Conservation (phyloP, 768 basidiomycete species). For the Fomitopsis pulvina region DNA sequence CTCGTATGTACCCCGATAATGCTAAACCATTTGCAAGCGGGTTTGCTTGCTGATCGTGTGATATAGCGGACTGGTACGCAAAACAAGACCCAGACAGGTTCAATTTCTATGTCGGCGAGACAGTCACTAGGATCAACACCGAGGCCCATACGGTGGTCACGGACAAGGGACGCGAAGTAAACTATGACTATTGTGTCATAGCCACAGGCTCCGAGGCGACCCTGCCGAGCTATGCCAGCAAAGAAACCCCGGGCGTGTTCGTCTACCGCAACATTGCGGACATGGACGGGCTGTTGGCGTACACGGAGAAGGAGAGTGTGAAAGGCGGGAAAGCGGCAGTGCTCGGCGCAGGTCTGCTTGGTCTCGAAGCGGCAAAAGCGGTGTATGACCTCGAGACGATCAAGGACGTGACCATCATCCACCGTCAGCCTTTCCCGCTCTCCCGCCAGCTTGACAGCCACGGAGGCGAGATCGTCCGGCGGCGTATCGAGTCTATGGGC, state of each 20-base stretch:
- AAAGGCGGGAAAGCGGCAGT: slow-evolving; percentile 34
- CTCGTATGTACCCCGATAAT: slow-evolving; percentile 21
- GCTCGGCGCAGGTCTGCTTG: slow-evolving; percentile 66
- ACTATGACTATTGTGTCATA: slow-evolving; percentile 59
- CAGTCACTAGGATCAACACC: slow-evolving; percentile 33
- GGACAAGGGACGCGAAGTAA: slow-evolving; percentile 34
- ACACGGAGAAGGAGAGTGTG: slow-evolving; percentile 35
- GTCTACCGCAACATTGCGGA: slow-evolving; percentile 71
- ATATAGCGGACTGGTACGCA: slow-evolving; percentile 55
- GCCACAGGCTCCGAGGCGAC: slow-evolving; percentile 65
- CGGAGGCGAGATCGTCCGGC: slow-evolving; percentile 54
- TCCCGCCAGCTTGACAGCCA: slow-evolving; percentile 53
- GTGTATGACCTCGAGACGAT: slow-evolving; percentile 49
- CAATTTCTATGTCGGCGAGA: slow-evolving; percentile 42
- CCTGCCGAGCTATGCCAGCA: slow-evolving; percentile 51
- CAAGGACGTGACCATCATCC: slow-evolving; percentile 44
- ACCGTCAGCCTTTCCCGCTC: slow-evolving; percentile 44
- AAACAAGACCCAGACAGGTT: slow-evolving; percentile 53
- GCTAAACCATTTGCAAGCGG: slow-evolving; percentile 14
- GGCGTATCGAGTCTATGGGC: slow-evolving; percentile 53
- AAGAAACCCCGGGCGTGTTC: slow-evolving; percentile 48
- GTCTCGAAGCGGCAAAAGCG: slow-evolving; percentile 72
- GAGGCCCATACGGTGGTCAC: slow-evolving; percentile 39
- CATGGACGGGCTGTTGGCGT: slow-evolving; percentile 56
- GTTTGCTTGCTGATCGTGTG: too few relatives aligned